Base-by-base conservation (phyloP, 78 protist species). In the Guillardia theta region DNA sequence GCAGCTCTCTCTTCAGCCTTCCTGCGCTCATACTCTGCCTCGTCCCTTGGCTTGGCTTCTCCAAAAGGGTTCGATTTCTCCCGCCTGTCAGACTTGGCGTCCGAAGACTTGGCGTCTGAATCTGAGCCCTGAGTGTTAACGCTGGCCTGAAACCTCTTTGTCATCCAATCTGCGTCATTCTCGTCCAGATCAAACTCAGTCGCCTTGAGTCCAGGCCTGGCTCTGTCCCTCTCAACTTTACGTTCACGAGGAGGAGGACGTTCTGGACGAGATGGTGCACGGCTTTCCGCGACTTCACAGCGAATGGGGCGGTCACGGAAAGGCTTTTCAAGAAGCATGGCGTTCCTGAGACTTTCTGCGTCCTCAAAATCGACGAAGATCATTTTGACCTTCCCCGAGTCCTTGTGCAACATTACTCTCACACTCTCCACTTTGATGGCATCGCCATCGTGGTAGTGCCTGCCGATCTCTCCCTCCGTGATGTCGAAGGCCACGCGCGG, bases 121-220 rank as follows among this genome's bases (percentile, higher is more conserved):
- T 58, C 70, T 6, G 70, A 8, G 27, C 39, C 70, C 1, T 30
- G 39, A 24, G 27, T 24, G 70, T 58, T 30, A 24, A 58, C 39
- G 39, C 27, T 58, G 39, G 21, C 83, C 83, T 70, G 83, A 15
- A 70, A 36, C 46, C 83, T 36, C 83, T 70, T 24, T 24, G 83
- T 43, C 83, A 70, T 70, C 83, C 83, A 70, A 15, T 70, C 83
- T 12, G 83, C 83, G 27, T 70, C 83, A 36, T 70, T 36, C 78
- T 33, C 41, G 41, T 70, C 33, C 6, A 70, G 46, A 24, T 58
- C 70, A 6, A 58, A 58, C 39, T 24, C 70, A 9, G 70, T 58
- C 27, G 39, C 70, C 70, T 58, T 58, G 27, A 58, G 1, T 0
- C 70, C 70, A 30, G 39, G 39, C 70, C 70, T 58, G 70, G 21